phyloP scores from a whole-genome alignment of 2,329 filamentous ascomycete species.

The Dryadomyces quercus-mongolicae region DNA sequence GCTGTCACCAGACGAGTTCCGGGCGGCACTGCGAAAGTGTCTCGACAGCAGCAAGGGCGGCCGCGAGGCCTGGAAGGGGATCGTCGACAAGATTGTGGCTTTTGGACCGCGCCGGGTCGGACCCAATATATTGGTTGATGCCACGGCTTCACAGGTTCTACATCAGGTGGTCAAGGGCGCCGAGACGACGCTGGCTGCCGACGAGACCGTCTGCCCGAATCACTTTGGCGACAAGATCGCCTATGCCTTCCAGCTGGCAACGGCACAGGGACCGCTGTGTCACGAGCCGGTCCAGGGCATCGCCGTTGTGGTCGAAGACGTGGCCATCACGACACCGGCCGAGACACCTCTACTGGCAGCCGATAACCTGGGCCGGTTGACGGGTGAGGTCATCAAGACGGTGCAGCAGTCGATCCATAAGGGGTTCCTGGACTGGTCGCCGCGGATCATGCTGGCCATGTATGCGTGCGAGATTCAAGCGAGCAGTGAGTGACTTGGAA shows the following conservation, averaged over 20 bases:
- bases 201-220: constrained; percentile 41
- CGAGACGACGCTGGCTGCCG: constrained; percentile 23
- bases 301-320: constrained; percentile 77
- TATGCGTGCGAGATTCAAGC: constrained; percentile 97
- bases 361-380: constrained; percentile 66
- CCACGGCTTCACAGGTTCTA: constrained; percentile 59
- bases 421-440: constrained; percentile 91
- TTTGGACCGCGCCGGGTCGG: constrained; percentile 81
- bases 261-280: constrained; percentile 78
- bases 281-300: constrained; percentile 88
- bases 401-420: constrained; percentile 72
- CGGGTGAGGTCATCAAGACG: constrained; percentile 85
- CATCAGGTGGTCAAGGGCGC: constrained; percentile 50
- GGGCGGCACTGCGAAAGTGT: constrained; percentile 52
- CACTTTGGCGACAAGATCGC: constrained; percentile 83
- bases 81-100: constrained; percentile 70
- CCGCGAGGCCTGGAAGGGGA: constrained; percentile 61
- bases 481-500: constrained; percentile 50
- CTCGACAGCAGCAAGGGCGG: constrained; percentile 59
- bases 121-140: constrained; percentile 81
- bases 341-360: constrained; percentile 22
- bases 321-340: constrained; percentile 38
- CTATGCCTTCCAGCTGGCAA: constrained; percentile 90
- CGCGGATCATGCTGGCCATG: constrained; percentile 92
- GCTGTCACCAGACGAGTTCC: constrained; percentile 66